These are phyloP conservation scores for Stagonosporopsis chrysanthemi DNA, from an alignment of 2,329 filamentous ascomycete species.

Conservation along the genomic window DNA sequence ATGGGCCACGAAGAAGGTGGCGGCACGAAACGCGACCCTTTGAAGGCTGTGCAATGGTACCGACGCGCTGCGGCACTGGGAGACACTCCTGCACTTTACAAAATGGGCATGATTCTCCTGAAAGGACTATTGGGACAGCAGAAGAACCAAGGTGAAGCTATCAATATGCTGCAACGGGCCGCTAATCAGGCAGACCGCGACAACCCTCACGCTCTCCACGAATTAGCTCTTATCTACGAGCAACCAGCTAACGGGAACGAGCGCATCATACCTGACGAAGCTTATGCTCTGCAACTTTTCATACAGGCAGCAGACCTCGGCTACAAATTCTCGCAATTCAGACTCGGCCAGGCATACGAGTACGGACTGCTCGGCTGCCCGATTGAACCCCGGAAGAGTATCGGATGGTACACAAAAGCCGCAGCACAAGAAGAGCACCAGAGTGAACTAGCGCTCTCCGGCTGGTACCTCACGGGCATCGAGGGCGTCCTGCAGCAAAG, in stretches of 20 bases:
- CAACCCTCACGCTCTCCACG: conserved; percentile 94
- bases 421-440: conserved; percentile 95
- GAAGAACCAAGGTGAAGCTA: conserved; percentile 81
- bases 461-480: conserved; percentile 88
- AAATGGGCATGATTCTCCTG: conserved; percentile 93
- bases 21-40: conserved; percentile 85
- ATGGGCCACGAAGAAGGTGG: conserved; percentile 94
- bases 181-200: conserved; percentile 86
- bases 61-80: conserved; percentile 89
- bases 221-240: conserved; percentile 73
- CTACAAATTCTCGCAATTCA: conserved; percentile 95
- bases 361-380: conserved; percentile 84
- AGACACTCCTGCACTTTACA: conserved; percentile 96
- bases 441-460: conserved; percentile 70
- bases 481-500: conserved; percentile 89
- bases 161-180: conserved; percentile 91
- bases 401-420: conserved; percentile 92
- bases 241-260: conserved; percentile 65
- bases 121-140: conserved; percentile 92
- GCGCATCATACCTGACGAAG: conserved; percentile 79
- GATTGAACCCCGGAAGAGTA: conserved; percentile 83
- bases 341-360: conserved; percentile 86
- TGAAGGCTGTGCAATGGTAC: conserved; percentile 99
- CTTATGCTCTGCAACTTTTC: conserved; percentile 82
- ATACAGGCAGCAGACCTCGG: conserved; percentile 84